Percentiles rank a stretch among this genome's conserved stretches.
phyloP scores from a whole-genome alignment of 2,329 filamentous ascomycete species.

The Amauroascus niger region DNA sequence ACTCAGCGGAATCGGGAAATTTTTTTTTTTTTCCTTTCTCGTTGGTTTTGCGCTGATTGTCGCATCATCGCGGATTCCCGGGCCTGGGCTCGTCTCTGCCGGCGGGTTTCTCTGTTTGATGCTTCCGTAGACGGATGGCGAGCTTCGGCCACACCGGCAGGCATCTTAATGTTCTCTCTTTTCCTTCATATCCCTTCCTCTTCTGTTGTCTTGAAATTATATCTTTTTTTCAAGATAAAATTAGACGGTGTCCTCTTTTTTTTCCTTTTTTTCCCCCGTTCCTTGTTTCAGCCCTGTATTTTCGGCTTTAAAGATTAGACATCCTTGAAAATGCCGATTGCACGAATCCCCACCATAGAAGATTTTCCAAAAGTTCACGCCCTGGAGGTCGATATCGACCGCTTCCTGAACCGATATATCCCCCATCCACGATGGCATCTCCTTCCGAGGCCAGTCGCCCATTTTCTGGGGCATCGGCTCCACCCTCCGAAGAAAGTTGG shows the following conservation, averaged over 20 bases:
- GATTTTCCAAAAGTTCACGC: conserved; percentile 4
- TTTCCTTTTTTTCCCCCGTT: not conserved
- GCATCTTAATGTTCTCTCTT: not conserved
- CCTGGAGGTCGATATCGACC: conserved; percentile 62
- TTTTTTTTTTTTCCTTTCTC: not conserved
- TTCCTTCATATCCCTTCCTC: not conserved
- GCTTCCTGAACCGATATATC: conserved; percentile 60
- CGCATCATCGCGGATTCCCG: not conserved
- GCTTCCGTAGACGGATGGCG: not conserved
- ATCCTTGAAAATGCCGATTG: conserved; percentile 4
- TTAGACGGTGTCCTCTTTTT: not conserved
- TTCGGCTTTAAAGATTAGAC: not conserved
- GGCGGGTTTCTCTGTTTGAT: not conserved
- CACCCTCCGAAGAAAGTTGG: conserved; percentile 38
- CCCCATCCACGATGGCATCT: conserved; percentile 54
- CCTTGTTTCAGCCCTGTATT: not conserved
- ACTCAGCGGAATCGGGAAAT: not conserved
- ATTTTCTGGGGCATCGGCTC: conserved; percentile 57
- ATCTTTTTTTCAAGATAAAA: not conserved
- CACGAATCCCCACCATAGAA: conserved; percentile 9
- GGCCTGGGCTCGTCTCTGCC: not conserved
- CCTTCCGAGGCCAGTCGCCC: conserved; percentile 56
- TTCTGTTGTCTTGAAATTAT: not conserved
- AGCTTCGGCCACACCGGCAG: not conserved
- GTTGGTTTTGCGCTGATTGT: not conserved